Evolutionary conservation across 306 rosid species (phyloP).

Genomic region (Carpinus viminea): DNA sequence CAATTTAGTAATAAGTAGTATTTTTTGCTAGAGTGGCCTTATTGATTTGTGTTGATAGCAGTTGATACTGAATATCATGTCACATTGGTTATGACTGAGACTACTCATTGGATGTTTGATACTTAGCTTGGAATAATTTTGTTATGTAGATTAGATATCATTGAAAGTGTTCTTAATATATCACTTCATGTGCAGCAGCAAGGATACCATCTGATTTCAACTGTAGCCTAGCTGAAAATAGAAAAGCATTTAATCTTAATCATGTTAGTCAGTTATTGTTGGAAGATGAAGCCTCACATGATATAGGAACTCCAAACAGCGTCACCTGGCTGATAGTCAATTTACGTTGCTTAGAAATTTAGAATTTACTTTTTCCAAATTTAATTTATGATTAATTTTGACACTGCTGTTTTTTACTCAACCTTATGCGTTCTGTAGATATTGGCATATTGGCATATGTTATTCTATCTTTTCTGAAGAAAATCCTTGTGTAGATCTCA

Average conservation of each 20-base stretch:
- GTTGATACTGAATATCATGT: too few relatives aligned
- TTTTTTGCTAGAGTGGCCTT: too few relatives aligned
- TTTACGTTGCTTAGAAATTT: background rate
- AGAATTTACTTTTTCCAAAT: background rate
- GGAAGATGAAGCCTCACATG: background rate
- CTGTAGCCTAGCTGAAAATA: background rate
- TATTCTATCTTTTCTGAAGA: background rate
- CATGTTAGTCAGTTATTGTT: background rate
- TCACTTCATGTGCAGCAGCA: background rate
- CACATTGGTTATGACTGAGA: too few relatives aligned
- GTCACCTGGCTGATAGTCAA: background rate
- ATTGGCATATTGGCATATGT: background rate
- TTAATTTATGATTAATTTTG: background rate
- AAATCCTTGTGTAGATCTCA: background rate
- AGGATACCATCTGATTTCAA: background rate
- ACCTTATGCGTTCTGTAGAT: background rate
- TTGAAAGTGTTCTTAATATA: background rate
- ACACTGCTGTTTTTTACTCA: background rate
- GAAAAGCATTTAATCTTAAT: background rate
- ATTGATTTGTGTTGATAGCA: too few relatives aligned
- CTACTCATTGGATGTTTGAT: background rate
- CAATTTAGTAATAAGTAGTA: too few relatives aligned
- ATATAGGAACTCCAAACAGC: background rate
- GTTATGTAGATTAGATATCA: background rate
- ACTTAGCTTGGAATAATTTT: background rate